Base-by-base conservation (phyloP, 2,329 filamentous ascomycete genomes). In the Claviceps arundinis region DNA sequence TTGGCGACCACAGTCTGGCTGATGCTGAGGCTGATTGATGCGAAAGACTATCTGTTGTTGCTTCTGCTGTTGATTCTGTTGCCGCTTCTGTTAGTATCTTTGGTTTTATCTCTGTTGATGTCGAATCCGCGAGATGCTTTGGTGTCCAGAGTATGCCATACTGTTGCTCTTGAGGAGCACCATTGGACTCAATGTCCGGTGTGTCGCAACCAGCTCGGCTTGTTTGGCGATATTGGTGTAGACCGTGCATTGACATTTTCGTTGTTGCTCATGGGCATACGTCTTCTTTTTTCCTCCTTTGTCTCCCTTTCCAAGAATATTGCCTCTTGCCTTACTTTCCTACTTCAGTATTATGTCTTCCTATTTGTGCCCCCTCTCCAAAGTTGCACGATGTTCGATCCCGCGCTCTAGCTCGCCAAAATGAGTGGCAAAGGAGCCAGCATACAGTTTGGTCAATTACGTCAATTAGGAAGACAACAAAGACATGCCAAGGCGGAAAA, bases 1-100 rank as follows among this genome's bases (percentile, higher is more conserved):
- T 46, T 17, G 44, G n/a, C 17, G 34, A 48, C 14, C 40, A 40
- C 16, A 58, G 22, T 22, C 51, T 47, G 4, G 51, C 48, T 9
- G 42, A 44, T 24, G 57, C 17, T 22, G 50, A 48, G 4, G 51
- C 46, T 9, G 42, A 44, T 24, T 55, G 2, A 34, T 50, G 46
- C 26, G 49, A 48, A 8, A 55, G 19, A 17, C 42, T 48, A 5
- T 9, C 44, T 19, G 26, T 13, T 46, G 44, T 11, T 45, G 43
- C 43, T 34, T 30, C 26, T 11, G 26, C 11, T 30, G 26, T 30
- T 9, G 26, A 30, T 30, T 30, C 26, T 30, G 26, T 26, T 26
- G 7, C 26, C 26, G 26, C 26, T 26, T 26, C 26, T 26, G 8
- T 30, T 30, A 9, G 26, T 30, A 8, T 30, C 26, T 30, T 30